phyloP scores from a whole-genome alignment of 768 basidiomycete genomes.

The Serendipita indica region DNA sequence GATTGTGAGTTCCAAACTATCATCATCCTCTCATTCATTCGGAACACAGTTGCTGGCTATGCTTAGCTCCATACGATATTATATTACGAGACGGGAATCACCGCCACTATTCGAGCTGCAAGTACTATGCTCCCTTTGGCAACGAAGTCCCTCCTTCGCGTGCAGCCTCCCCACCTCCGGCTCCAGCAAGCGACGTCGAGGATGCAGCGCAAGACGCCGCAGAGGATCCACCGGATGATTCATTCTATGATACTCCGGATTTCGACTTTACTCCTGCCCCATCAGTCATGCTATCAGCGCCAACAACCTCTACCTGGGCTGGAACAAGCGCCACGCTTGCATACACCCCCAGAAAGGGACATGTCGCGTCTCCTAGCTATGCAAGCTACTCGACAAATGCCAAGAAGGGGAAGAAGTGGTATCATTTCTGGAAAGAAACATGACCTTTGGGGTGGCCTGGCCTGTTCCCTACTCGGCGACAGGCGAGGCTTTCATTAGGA shows the following conservation, averaged over 20 bases:
- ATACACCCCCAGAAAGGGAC: too few relatives aligned
- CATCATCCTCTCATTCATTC: too few relatives aligned
- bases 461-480: too few relatives aligned
- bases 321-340: too few relatives aligned
- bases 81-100: conserved; percentile 5
- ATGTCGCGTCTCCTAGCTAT: too few relatives aligned
- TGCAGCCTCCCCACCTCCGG: too few relatives aligned
- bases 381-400: not conserved
- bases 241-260: not conserved
- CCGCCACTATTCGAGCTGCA: not conserved
- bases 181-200: too few relatives aligned
- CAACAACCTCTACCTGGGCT: not conserved
- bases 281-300: not conserved
- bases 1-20: not conserved
- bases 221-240: not conserved
- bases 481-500: too few relatives aligned
- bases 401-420: conserved; percentile 1
- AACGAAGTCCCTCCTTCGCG: too few relatives aligned
- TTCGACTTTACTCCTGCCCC: not conserved
- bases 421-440: not conserved
- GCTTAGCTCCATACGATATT: not conserved
- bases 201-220: too few relatives aligned
- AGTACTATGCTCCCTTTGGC: too few relatives aligned
- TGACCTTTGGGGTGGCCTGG: too few relatives aligned
- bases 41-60: conserved; percentile 4